These are phyloP conservation scores for Cutaneotrichosporon sp. DNA, from an alignment of 1,284 basidiomycete species.

Conservation along the genomic window DNA sequence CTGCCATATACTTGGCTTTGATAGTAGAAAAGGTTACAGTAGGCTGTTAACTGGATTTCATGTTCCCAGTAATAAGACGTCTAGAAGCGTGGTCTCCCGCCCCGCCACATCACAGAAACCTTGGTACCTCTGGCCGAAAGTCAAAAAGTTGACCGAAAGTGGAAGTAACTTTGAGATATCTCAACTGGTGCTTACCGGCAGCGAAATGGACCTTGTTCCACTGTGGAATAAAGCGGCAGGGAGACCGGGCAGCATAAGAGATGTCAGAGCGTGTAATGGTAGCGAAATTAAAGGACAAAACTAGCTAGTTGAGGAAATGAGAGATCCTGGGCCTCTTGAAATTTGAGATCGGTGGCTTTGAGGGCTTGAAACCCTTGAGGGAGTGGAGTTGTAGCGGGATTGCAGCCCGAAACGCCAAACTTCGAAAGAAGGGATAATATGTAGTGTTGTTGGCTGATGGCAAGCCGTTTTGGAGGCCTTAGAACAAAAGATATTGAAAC, in stretches of 20 bases:
- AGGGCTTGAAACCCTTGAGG: conserved; percentile 7
- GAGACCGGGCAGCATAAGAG: conserved; percentile 15
- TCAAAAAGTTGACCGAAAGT: conserved; percentile 11
- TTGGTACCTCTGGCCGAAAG: background rate
- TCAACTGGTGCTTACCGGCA: conserved; percentile 24
- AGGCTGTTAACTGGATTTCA: conserved; percentile 23
- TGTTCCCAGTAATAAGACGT: conserved; percentile 27
- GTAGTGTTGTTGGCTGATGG: conserved; percentile 23
- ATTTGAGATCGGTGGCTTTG: conserved; percentile 11
- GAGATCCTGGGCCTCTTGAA: conserved; percentile 6
- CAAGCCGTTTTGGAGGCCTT: conserved; percentile 6
- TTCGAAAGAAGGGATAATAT: conserved; percentile 13
- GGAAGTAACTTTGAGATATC: conserved; percentile 19
- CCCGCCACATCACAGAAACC: conserved; percentile 20
- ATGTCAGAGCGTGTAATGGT: conserved; percentile 24
- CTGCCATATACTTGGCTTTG: conserved; percentile 21
- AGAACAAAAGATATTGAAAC: conserved; percentile 19
- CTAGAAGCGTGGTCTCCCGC: conserved; percentile 18
- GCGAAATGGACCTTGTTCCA: conserved; percentile 19
- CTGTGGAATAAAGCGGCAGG: conserved; percentile 19
- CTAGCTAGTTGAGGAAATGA: conserved; percentile 3
- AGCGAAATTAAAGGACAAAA: conserved; percentile 15
- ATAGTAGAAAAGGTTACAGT: conserved; percentile 23
- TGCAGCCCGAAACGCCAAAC: conserved; percentile 13
- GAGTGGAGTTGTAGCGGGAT: too few relatives aligned